Base-by-base conservation (phyloP, 306 rosid species). In the Trifolium fragiferum region DNA sequence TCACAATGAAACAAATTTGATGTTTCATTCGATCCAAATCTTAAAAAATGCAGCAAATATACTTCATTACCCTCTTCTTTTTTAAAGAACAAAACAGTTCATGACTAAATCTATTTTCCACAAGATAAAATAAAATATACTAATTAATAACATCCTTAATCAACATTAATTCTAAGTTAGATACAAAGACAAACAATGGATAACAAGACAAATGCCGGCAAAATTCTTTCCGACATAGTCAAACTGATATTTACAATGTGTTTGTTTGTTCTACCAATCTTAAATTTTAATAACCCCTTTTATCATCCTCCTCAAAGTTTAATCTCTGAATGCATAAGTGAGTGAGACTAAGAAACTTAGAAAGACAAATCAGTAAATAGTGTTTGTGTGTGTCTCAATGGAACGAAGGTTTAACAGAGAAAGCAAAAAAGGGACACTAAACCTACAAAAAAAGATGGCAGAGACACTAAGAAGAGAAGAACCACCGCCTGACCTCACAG, bases 401-500 rank as follows among this genome's bases (percentile, higher is more conserved):
- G 83, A 84, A 18, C 53, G 41, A 51, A 75, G 86, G 58, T 19
- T 16, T 4, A 51, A 21, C 58, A 84, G 84, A 73, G 84, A 82
- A 14, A 75, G 18, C 11, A 84, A 84, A 64, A 84, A 84, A 64
- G 84, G 87, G 15, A 37, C 80, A 63, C 23, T 44, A 59, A 76
- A 71, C 68, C 82, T 82, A 21, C 84, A 84, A 55, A 84, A 73
- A 62, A 84, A 77, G 66, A 10, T 84, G 25, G 75, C 78, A 44
- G 81, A 68, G 71, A 40, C 70, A 20, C 70, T 74, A 43, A 82
- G 74, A 0, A 67, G 18, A 43, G 72, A 81, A 35, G 80, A 76
- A 13, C 76, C 79, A 7, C 88, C 64, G 0, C 89, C 92, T 18
- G 97, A 90, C 86, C 82, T 90, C 19, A 89, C 92, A 0, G 98